phyloP scores from a whole-genome alignment of 1,284 basidiomycete species.

The Hemileia vastatrix region DNA sequence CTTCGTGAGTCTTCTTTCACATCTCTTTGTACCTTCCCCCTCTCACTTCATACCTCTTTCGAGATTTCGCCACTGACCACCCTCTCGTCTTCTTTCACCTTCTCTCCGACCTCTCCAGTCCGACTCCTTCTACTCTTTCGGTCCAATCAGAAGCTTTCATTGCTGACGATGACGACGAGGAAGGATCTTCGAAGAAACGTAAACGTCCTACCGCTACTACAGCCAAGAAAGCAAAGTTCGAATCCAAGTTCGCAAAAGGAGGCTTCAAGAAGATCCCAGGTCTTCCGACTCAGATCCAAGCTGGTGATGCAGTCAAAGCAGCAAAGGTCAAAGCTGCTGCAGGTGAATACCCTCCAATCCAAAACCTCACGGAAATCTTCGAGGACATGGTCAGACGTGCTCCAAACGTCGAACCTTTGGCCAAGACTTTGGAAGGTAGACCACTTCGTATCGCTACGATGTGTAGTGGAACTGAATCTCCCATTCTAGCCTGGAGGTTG shows the following conservation, averaged over 20 bases:
- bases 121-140: not conserved
- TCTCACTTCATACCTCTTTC: no score
- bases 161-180: not conserved
- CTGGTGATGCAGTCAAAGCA: not conserved
- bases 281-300: not conserved
- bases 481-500: constrained; percentile 77
- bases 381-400: constrained; percentile 64
- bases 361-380: constrained; percentile 72
- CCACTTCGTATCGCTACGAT: constrained; percentile 88
- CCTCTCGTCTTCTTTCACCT: not conserved
- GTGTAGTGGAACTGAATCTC: constrained; percentile 93
- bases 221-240: not conserved
- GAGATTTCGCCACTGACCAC: not conserved
- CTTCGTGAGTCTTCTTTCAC: no score
- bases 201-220: not conserved
- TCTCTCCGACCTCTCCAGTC: not conserved
- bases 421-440: constrained; percentile 64
- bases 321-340: not conserved
- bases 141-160: not conserved
- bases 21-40: no score
- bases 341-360: constrained; percentile 55
- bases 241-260: not conserved
- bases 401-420: constrained; percentile 59
- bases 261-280: not conserved
- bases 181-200: not conserved